These are phyloP conservation scores for Phytophthora nicotianae DNA, from an alignment of 352 stramenopile species.

Conservation along the genomic window DNA sequence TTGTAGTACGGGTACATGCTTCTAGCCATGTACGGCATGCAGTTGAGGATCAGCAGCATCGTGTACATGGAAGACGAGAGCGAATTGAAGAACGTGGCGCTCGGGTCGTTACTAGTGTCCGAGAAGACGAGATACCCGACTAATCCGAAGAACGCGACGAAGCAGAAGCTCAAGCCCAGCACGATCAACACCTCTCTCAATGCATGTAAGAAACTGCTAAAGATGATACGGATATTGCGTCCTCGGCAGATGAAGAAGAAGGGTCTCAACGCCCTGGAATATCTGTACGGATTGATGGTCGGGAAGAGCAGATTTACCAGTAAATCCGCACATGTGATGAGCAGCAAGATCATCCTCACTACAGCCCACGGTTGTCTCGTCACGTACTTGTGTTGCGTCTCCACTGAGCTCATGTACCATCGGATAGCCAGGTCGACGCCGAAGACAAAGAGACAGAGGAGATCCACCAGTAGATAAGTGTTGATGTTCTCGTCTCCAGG, in stretches of 20 bases:
- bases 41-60: constrained; percentile 84
- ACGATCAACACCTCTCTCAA: constrained; percentile 77
- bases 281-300: constrained; percentile 62
- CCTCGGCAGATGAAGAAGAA: constrained; percentile 84
- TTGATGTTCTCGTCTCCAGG: constrained; percentile 55
- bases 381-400: constrained; percentile 80
- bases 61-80: constrained; percentile 80
- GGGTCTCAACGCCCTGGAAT: constrained; percentile 66
- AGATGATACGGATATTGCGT: constrained; percentile 86
- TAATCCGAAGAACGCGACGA: constrained; percentile 81
- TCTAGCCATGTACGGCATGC: constrained; percentile 80
- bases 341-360: constrained; percentile 62
- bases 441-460: constrained; percentile 71
- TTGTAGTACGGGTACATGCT: constrained; percentile 86
- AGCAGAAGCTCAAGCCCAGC: constrained; percentile 69
- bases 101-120: constrained; percentile 55
- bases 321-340: constrained; percentile 63
- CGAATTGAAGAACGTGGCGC: constrained; percentile 69
- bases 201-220: constrained; percentile 79
- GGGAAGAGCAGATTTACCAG: constrained; percentile 52
- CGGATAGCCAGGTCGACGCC: constrained; percentile 67
- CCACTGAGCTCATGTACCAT: constrained; percentile 85
- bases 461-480: constrained; percentile 62
- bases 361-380: constrained; percentile 79
- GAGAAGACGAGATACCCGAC: constrained; percentile 82